Evolutionary conservation across 371 early-diverging fungal species (phyloP), one percentile per base, ranked within the genome.

Genomic region (Mucor indicus): DNA sequence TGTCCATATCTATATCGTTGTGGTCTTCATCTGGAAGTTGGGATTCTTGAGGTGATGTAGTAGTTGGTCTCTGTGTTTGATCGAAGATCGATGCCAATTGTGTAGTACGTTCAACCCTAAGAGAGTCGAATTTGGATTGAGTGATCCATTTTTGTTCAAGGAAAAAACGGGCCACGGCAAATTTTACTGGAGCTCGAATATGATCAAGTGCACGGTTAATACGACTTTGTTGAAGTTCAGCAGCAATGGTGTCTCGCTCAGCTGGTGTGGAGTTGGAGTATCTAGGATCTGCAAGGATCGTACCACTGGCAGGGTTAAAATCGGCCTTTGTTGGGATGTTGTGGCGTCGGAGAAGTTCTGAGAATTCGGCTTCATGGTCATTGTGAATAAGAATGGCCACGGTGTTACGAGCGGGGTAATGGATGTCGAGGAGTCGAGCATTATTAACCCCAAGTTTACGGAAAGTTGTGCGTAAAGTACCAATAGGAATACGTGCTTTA

Each of bases 391-490:
- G 19, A 19, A 44, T 2, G 1, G 35, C 45, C 19, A 21, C 45
- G 21, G 35, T 35, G n/a, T 44, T 21, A 20, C 35, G 4, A 33
- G 16, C 45, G n/a, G 45, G 45, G 30, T 44, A 44, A 15, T 44
- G 45, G 10, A 35, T n/a, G 16, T 44, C 35, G 3, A 44, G n/a
- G 16, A 44, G 8, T 2, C 35, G 45, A 15, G 5, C 15, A 9
- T 32, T 33, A 15, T 44, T 32, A 13, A 44, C n/a, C 3, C 23
- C 35, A 4, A 44, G 15, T 33, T 44, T 44, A 3, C 22, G 4
- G 22, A 44, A 22, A 21, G 11, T 20, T 6, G 21, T 44, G 19
- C 45, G 32, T 3, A 44, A 21, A 8, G 4, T 21, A 23, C 35
- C 32, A 23, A 44, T 22, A 4, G 45, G 45, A 4, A 33, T 35